Conservation (phyloP, 176 grass and related monocot genomes). For the Chrysopogon serrulatus region DNA sequence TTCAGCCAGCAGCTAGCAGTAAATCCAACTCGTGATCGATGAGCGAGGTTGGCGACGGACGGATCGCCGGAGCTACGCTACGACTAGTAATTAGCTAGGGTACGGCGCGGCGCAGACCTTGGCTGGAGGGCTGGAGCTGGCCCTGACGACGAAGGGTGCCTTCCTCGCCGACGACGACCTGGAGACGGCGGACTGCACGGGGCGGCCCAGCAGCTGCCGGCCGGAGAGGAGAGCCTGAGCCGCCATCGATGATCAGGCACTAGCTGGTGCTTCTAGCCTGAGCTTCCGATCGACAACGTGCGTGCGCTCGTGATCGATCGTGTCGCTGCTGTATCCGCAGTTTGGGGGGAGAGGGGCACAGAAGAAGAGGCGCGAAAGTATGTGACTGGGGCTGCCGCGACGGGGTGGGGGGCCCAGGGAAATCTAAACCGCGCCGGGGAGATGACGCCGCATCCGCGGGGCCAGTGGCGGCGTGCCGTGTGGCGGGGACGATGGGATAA, state of each 20-base stretch:
- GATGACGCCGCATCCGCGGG: conserved; percentile 61
- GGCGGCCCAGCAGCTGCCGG: conserved; percentile 72
- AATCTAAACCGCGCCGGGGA: conserved; percentile 56
- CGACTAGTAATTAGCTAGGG: neutral
- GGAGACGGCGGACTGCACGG: conserved; percentile 44
- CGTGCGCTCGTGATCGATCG: neutral
- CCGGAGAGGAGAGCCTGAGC: conserved; percentile 83
- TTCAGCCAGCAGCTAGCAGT: neutral
- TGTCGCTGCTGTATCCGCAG: conserved; percentile 1
- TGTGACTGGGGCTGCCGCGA: conserved; percentile 4
- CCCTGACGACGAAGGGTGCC: conserved; percentile 71
- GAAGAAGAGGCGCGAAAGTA: conserved; percentile 7
- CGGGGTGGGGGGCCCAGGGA: conserved; percentile 15
- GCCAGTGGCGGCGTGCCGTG: conserved; percentile 52
- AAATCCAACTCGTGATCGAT: neutral
- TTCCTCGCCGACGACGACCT: conserved; percentile 41
- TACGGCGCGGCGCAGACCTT: conserved; percentile 39
- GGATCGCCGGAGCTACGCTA: neutral
- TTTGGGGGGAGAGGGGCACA: conserved; percentile 22
- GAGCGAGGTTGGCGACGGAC: neutral
- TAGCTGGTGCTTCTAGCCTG: neutral
- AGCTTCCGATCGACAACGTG: neutral
- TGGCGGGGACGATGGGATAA: conserved; percentile 58
- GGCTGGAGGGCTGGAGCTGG: conserved; percentile 74
- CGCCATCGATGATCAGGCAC: conserved; percentile 41